Conservation (phyloP, 257 asterid genomes). For the Linderniella brevidens region DNA sequence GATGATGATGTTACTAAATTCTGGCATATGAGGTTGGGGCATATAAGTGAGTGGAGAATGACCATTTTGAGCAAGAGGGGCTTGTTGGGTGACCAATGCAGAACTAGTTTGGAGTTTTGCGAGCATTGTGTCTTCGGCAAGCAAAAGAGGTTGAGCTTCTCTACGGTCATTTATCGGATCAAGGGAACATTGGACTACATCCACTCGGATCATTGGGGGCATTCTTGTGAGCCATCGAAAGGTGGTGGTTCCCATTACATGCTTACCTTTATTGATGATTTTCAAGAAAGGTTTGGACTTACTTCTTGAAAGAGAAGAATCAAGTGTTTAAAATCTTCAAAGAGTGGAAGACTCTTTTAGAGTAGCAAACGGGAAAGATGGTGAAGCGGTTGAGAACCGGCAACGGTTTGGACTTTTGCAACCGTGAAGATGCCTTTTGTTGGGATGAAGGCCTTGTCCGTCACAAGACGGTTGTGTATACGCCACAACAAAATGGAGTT, state of each 20-base stretch:
- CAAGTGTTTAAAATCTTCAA: neutral
- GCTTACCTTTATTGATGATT: neutral
- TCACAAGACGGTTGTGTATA: neutral
- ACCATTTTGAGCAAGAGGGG: neutral
- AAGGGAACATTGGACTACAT: neutral
- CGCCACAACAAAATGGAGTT: neutral
- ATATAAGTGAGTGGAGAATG: neutral
- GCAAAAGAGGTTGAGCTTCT: neutral
- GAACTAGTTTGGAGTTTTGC: neutral
- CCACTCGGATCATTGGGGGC: neutral
- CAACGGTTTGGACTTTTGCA: neutral
- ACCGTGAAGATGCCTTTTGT: neutral
- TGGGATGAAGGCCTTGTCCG: neutral
- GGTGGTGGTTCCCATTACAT: neutral
- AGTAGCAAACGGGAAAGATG: neutral
- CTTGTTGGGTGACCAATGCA: neutral
- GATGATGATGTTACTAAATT: neutral
- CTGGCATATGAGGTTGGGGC: constrained; percentile 1
- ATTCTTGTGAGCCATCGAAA: neutral
- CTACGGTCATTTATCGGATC: neutral
- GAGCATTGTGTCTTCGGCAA: neutral
- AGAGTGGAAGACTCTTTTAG: neutral
- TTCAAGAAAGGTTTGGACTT: neutral
- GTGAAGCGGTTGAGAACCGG: neutral
- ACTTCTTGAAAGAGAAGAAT: neutral